Conservation (phyloP, 345 rosid species). For the Cardiospermum halicacabum region DNA sequence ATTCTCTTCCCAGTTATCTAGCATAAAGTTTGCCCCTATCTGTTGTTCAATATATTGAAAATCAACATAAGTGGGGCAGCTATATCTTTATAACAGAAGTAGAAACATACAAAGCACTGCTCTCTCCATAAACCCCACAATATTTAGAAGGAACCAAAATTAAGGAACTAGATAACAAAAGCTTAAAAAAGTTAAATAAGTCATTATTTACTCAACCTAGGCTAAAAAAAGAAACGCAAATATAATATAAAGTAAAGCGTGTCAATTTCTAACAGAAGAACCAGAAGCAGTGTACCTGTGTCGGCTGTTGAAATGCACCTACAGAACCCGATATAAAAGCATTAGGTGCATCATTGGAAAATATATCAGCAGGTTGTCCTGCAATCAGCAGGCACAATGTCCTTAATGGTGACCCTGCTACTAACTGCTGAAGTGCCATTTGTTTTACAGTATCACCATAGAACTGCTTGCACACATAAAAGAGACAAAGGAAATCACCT, state of each 20-base stretch:
- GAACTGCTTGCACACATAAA: conserved; percentile 28
- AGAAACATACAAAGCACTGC: neutral
- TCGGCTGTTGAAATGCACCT: conserved; percentile 21
- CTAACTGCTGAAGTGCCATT: conserved; percentile 38
- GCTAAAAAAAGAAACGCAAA: neutral
- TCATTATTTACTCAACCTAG: neutral
- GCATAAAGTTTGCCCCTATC: conserved; percentile 29
- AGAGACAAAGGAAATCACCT: conserved; percentile 4
- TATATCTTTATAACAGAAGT: neutral
- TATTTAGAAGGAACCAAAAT: neutral
- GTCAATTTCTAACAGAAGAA: neutral
- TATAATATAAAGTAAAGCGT: neutral
- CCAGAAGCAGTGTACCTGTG: conserved; percentile 21
- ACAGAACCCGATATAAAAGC: conserved; percentile 25
- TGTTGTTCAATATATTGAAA: conserved; percentile 15
- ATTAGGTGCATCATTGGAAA: conserved; percentile 20
- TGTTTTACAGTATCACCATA: conserved; percentile 39
- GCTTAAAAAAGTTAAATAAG: neutral
- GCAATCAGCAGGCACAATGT: conserved; percentile 41
- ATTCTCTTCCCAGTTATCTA: conserved; percentile 44
- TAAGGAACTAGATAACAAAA: neutral
- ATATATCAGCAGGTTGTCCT: conserved; percentile 40
- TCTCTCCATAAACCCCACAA: neutral
- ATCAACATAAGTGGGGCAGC: neutral
- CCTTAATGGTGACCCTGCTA: conserved; percentile 39